Evolutionary conservation across 2,329 filamentous ascomycete genomes (phyloP).

Genomic region (Xylaria multiplex): DNA sequence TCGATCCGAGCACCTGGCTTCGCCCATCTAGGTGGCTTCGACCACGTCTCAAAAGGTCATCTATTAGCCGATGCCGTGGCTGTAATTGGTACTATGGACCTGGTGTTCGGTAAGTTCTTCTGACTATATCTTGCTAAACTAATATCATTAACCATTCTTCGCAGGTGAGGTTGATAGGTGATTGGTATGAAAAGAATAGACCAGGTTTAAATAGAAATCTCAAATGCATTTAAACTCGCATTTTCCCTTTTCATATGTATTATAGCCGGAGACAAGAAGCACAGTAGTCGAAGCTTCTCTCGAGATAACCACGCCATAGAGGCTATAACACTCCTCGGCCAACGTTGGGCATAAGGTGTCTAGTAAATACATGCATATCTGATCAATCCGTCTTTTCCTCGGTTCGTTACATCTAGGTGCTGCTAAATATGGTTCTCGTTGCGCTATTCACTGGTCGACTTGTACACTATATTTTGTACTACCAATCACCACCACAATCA

Average conservation of each 20-base stretch:
- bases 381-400: constrained; percentile 4
- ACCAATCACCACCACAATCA: not conserved
- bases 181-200: constrained; percentile 36
- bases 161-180: constrained; percentile 71
- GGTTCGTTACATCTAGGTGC: not conserved
- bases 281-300: constrained; percentile 29
- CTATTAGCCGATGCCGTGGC: constrained; percentile 95
- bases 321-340: constrained; percentile 17
- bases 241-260: constrained; percentile 45
- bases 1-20: constrained; percentile 98
- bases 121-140: not conserved
- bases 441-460: not conserved
- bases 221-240: constrained; percentile 33
- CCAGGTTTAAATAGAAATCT: constrained; percentile 32
- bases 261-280: constrained; percentile 42
- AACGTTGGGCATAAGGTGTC: constrained; percentile 28
- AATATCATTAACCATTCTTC: constrained; percentile 49
- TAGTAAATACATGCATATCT: constrained; percentile 37
- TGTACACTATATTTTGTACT: not conserved
- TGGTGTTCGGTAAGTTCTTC: constrained; percentile 80
- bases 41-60: constrained; percentile 92
- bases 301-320: constrained; percentile 26
- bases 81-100: constrained; percentile 90
- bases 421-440: not conserved
- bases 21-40: constrained; percentile 92